Evolutionary conservation across 345 rosid genomes (phyloP).

Genomic region (rapeseed (Brassica napus)): DNA sequence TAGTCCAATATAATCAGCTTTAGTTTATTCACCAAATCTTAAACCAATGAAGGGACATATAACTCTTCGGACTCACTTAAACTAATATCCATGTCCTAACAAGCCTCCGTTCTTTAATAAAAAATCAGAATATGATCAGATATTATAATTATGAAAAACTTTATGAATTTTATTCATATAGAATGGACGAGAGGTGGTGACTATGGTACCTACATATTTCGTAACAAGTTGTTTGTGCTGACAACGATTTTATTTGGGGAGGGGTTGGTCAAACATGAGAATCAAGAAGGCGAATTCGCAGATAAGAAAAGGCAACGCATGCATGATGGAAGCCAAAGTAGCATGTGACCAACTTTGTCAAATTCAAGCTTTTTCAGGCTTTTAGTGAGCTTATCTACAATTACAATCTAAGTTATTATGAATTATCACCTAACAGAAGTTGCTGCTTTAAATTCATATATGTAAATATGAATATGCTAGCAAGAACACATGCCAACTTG

Average conservation of each 20-base stretch:
- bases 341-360: conserved; percentile 37
- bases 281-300: conserved; percentile 31
- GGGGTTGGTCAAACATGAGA: conserved; percentile 42
- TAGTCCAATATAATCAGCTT: conserved; percentile 14
- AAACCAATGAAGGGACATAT: conserved; percentile 31
- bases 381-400: conserved; percentile 7
- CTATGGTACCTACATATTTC: conserved; percentile 22
- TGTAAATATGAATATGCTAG: conserved; percentile 7
- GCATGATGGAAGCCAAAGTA: conserved; percentile 37
- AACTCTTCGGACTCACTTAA: conserved; percentile 34
- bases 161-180: conserved; percentile 2
- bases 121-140: neutral
- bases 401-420: neutral
- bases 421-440: conserved; percentile 14
- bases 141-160: neutral
- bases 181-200: conserved; percentile 17
- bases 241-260: neutral
- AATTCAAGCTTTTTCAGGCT: conserved; percentile 14
- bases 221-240: conserved; percentile 28
- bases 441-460: neutral
- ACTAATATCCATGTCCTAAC: neutral
- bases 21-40: conserved; percentile 31
- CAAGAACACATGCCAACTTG: conserved; percentile 39
- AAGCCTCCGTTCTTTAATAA: neutral
- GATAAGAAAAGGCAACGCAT: conserved; percentile 22